phyloP scores from a whole-genome alignment of 352 stramenopile species.

The Phytopythium kandeliae region DNA sequence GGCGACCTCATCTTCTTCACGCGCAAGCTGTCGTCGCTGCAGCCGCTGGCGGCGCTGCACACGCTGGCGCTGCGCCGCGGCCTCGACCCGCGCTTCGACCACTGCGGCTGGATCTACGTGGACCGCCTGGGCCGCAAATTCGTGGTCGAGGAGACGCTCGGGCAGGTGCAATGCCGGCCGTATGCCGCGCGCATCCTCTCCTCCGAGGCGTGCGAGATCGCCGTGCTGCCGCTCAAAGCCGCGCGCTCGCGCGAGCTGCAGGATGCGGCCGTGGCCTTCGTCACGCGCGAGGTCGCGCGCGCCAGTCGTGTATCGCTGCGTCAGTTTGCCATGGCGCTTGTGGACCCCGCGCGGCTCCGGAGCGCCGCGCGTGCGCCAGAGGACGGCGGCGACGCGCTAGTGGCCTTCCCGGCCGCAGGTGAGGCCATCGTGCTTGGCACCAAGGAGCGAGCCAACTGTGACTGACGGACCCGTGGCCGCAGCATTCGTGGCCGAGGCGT shows the following conservation, averaged over 20 bases:
- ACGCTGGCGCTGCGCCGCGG: slow-evolving; percentile 47
- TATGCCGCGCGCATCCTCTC: slow-evolving; percentile 73
- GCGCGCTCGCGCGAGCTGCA: slow-evolving; percentile 64
- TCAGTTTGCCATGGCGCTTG: slow-evolving; percentile 39
- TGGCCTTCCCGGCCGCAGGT: slow-evolving; percentile 50
- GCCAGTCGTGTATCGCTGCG: slow-evolving; percentile 59
- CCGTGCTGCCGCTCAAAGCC: slow-evolving; percentile 61
- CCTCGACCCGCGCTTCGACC: slow-evolving; percentile 70
- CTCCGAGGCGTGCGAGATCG: slow-evolving; percentile 71
- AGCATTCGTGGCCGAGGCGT: slow-evolving; percentile 66
- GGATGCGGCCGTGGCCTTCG: slow-evolving; percentile 46
- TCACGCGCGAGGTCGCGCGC: slow-evolving; percentile 41
- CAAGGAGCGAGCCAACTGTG: neutral
- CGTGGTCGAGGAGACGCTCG: slow-evolving; percentile 78
- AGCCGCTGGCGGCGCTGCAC: slow-evolving; percentile 64
- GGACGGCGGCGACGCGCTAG: neutral
- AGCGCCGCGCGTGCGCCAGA: neutral
- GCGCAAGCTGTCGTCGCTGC: slow-evolving; percentile 64
- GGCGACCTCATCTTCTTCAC: slow-evolving; percentile 78
- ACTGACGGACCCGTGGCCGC: neutral
- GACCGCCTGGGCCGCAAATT: slow-evolving; percentile 79
- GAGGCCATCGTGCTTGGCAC: slow-evolving; percentile 3
- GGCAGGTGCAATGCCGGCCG: slow-evolving; percentile 68
- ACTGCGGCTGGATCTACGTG: slow-evolving; percentile 78
- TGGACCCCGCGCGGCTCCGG: slow-evolving; percentile 31